Conservation (phyloP, 192 early-diverging fungal genomes). For the Pilaira anomala region DNA sequence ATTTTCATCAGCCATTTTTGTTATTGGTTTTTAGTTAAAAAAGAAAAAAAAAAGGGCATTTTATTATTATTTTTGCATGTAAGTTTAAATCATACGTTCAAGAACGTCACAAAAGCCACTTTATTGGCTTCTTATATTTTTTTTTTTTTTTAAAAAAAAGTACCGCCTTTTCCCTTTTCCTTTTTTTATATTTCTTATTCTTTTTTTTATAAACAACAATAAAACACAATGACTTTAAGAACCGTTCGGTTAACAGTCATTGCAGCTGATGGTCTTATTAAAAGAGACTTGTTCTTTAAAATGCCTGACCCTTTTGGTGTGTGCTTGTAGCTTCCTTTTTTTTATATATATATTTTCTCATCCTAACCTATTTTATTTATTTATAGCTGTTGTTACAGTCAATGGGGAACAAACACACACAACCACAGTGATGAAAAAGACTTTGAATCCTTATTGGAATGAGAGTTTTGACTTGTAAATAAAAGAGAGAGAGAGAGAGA, state of each 20-base stretch:
- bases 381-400: constrained; percentile 91
- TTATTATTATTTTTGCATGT: not conserved
- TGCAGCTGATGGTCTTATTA: constrained; percentile 87
- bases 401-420: constrained; percentile 96
- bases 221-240: constrained; percentile 65
- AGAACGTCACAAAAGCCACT: too few relatives aligned
- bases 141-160: not conserved
- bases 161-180: not conserved
- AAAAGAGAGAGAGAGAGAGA: constrained; percentile 46
- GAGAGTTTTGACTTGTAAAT: constrained; percentile 58
- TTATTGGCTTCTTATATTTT: too few relatives aligned
- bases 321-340: not conserved
- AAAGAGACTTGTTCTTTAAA: constrained; percentile 84
- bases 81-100: too few relatives aligned
- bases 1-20: not conserved
- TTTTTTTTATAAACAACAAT: not conserved
- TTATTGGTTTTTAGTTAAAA: not conserved
- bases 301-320: constrained; percentile 80
- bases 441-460: constrained; percentile 96
- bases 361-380: constrained; percentile 74
- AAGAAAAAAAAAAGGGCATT: not conserved
- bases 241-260: constrained; percentile 84
- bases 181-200: not conserved
- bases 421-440: constrained; percentile 83
- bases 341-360: constrained; percentile 46